Percentiles rank a stretch among this genome's conserved stretches.
These are phyloP conservation scores for Hypoxylon sp. DNA, from an alignment of 2,329 filamentous ascomycete species.

Conservation along the genomic window DNA sequence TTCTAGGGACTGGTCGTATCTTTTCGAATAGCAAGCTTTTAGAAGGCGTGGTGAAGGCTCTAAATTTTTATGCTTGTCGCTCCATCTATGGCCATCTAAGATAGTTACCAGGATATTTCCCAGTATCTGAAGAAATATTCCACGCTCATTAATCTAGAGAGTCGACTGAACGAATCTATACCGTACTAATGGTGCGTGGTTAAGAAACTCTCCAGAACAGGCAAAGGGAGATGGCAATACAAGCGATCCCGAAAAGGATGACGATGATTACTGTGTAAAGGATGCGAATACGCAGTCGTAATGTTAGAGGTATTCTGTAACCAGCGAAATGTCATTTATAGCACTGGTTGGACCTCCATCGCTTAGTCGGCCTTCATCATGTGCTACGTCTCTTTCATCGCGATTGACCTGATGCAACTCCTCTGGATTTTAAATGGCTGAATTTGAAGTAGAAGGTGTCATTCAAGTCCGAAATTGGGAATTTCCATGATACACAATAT, in stretches of 20 bases:
- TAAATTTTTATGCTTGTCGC: neutral
- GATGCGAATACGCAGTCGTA: neutral
- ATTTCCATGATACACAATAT: neutral
- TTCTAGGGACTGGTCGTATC: too few species aligned
- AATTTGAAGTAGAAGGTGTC: slow-evolving; percentile 32
- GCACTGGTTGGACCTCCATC: neutral
- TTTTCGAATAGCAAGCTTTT: too few species aligned
- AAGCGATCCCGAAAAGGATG: neutral
- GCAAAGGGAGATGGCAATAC: neutral
- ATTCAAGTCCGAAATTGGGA: slow-evolving; percentile 17
- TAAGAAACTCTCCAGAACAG: neutral
- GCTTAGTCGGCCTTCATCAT: neutral
- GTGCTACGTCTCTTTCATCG: slow-evolving; percentile 4
- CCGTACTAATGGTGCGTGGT: neutral
- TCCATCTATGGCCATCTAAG: neutral
- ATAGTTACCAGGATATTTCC: too few species aligned
- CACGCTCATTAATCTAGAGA: neutral
- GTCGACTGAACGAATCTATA: neutral
- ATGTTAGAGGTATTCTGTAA: neutral
- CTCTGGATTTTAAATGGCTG: neutral
- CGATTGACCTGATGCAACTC: neutral
- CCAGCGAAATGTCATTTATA: neutral
- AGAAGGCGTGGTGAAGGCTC: neutral
- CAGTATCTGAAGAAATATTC: neutral
- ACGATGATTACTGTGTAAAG: neutral